phyloP scores from a whole-genome alignment of 768 basidiomycete genomes.

The Cystofilobasidium ferigula region DNA sequence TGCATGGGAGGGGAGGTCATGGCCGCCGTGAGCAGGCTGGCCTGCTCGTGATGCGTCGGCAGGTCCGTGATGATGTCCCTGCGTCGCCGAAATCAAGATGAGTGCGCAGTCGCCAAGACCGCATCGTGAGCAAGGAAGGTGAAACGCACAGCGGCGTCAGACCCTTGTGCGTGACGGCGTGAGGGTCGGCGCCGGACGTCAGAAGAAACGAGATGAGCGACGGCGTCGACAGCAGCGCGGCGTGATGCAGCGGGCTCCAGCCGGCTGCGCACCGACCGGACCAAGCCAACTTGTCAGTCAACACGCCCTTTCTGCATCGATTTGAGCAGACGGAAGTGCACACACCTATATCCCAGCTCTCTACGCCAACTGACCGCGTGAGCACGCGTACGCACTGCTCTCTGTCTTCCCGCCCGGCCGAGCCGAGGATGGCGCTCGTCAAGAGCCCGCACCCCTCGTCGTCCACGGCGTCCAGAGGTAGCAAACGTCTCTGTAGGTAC shows the following conservation, averaged over 20 bases:
- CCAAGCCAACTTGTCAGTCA: too few relatives aligned
- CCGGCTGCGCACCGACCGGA: slow-evolving; percentile 59
- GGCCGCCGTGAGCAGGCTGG: slow-evolving; percentile 14
- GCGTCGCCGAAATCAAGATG: too few relatives aligned
- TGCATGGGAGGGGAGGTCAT: slow-evolving; percentile 16
- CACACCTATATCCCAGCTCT: not conserved
- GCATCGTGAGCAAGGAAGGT: too few relatives aligned
- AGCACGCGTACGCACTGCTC: slow-evolving; percentile 79
- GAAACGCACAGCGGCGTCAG: slow-evolving; percentile 54
- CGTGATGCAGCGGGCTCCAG: slow-evolving; percentile 91
- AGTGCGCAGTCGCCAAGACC: too few relatives aligned
- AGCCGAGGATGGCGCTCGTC: slow-evolving; percentile 39
- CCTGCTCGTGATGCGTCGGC: slow-evolving; percentile 4
- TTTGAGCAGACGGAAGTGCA: not conserved
- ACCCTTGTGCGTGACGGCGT: slow-evolving; percentile 61
- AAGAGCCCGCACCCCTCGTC: slow-evolving; percentile 66
- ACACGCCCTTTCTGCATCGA: slow-evolving; percentile 39
- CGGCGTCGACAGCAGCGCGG: slow-evolving; percentile 74
- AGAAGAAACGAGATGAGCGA: slow-evolving; percentile 84
- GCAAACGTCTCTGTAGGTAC: not conserved
- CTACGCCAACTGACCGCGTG: slow-evolving; percentile 42
- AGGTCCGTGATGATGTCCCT: slow-evolving; percentile 25
- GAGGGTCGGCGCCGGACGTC: slow-evolving; percentile 79
- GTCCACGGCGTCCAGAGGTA: slow-evolving; percentile 47
- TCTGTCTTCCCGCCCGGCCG: slow-evolving; percentile 74